A percentile compares a stretch with the other conserved stretches of the same genome.
Evolutionary conservation across 306 rosid genomes (phyloP).

Genomic region (Lathyrus tuberosus): DNA sequence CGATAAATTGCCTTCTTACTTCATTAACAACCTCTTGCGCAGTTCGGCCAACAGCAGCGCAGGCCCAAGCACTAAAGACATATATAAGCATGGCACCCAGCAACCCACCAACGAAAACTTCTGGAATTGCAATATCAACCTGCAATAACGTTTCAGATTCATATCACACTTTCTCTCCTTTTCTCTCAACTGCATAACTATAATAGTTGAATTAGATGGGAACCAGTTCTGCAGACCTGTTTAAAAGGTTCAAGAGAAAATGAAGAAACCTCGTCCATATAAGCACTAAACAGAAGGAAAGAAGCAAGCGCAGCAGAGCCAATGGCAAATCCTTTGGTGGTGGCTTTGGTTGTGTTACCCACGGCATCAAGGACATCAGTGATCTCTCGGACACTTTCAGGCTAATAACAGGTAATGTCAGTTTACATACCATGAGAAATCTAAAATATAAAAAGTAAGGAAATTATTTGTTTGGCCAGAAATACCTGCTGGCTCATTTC

Average conservation of each 20-base stretch:
- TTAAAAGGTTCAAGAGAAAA: slow-evolving; percentile 81
- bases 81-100: slow-evolving; percentile 97
- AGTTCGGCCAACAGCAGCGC: slow-evolving; percentile 97
- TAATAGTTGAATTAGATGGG: slow-evolving; percentile 19
- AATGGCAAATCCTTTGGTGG: slow-evolving; percentile 98
- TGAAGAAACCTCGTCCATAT: slow-evolving; percentile 93
- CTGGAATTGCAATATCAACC: slow-evolving; percentile 99
- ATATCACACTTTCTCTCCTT: slow-evolving; percentile 5
- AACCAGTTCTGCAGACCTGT: slow-evolving; percentile 58
- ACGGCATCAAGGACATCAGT: slow-evolving; percentile 97
- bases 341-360: slow-evolving; percentile 97
- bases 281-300: slow-evolving; percentile 97
- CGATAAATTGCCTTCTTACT: slow-evolving; percentile 97
- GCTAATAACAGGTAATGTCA: slow-evolving; percentile 55
- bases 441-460: slow-evolving; percentile 31
- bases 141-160: slow-evolving; percentile 37
- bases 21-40: slow-evolving; percentile 98
- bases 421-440: slow-evolving; percentile 23
- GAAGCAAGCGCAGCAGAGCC: slow-evolving; percentile 99
- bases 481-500: slow-evolving; percentile 99
- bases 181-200: slow-evolving; percentile 18
- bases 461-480: slow-evolving; percentile 33
- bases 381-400: slow-evolving; percentile 98
- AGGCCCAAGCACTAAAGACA: slow-evolving; percentile 96
- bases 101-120: slow-evolving; percentile 89